A percentile compares a stretch with the other conserved stretches of the same genome.
Evolutionary conservation across 2,329 filamentous ascomycete genomes (phyloP).

Genomic region (Cryphonectria naterciae): DNA sequence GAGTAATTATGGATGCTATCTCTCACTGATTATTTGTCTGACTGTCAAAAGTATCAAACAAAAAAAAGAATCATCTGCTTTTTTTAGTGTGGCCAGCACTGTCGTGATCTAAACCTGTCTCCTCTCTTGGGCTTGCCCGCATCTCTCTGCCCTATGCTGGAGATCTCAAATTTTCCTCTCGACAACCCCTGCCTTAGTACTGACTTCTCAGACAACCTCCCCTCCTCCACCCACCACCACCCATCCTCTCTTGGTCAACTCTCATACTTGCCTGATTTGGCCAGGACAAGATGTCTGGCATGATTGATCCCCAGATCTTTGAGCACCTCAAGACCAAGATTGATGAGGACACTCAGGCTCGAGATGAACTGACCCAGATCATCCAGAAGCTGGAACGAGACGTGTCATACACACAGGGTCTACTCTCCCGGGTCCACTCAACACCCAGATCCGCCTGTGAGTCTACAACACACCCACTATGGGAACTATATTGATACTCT

Average conservation of each 20-base stretch:
- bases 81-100: neutral
- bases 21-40: neutral
- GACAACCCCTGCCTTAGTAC: neutral
- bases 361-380: slow-evolving; percentile 82
- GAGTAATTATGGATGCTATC: neutral
- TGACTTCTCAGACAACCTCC: neutral
- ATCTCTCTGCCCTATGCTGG: neutral
- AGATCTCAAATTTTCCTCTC: slow-evolving; percentile 3
- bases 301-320: slow-evolving; percentile 84
- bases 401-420: slow-evolving; percentile 78
- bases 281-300: slow-evolving; percentile 41
- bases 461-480: slow-evolving; percentile 30
- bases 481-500: neutral
- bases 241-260: neutral
- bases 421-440: slow-evolving; percentile 87
- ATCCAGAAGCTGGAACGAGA: slow-evolving; percentile 82
- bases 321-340: slow-evolving; percentile 85
- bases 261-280: neutral
- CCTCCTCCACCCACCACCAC: neutral
- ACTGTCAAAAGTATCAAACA: neutral
- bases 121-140: neutral
- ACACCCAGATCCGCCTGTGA: slow-evolving; percentile 67
- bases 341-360: slow-evolving; percentile 81
- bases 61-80: neutral
- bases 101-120: neutral